Evolutionary conservation across 2,329 filamentous ascomycete genomes (phyloP), one percentile per base, ranked within the genome.

Genomic region (Cladosporium cucumerinum): DNA sequence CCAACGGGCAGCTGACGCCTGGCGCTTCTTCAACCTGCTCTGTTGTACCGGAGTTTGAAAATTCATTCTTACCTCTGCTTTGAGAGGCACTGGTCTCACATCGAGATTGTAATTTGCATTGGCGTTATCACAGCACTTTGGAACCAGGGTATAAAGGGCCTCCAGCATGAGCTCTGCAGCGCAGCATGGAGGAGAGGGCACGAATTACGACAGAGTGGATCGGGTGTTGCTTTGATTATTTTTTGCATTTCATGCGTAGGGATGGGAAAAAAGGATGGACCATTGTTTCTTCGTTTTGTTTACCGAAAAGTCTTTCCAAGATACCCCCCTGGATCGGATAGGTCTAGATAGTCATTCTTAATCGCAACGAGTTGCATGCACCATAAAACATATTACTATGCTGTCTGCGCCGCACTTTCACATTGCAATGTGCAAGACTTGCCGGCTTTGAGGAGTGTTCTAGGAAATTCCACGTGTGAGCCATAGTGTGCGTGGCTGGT

Each of bases 1-100:
- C 34, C 18, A 49, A 68, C 23, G 66, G 62, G 7, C 66, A 66
- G 62, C 57, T 68, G 10, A 63, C 66, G n/a, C 60, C 60, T 8
- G 49, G 49, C 11, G 34, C 23, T 43, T 55, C 49, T 18, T 28
- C 60, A 7, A 25, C 49, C 18, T 55, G 32, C 34, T 54, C 48
- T 16, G 60, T 43, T 21, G 23, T 62, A 26, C 32, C 28, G 36
- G 60, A 55, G 14, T 30, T 43, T 5, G 32, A 52, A n/a, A 16
- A 46, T 25, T 39, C 32, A 25, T 62, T 61, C 30, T 26, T 62
- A 36, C 60, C 60, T 48, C 23, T 62, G 36, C 60, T 62, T 5
- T 62, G 36, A 62, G 11, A 54, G 3, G 5, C 28, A 54, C 23
- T 6, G n/a, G 3, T 30, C 8, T 30, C 26, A 54, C 28, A 32